Evolutionary conservation across 1,284 basidiomycete species (phyloP).

Genomic region (Rhodotorula sp.): DNA sequence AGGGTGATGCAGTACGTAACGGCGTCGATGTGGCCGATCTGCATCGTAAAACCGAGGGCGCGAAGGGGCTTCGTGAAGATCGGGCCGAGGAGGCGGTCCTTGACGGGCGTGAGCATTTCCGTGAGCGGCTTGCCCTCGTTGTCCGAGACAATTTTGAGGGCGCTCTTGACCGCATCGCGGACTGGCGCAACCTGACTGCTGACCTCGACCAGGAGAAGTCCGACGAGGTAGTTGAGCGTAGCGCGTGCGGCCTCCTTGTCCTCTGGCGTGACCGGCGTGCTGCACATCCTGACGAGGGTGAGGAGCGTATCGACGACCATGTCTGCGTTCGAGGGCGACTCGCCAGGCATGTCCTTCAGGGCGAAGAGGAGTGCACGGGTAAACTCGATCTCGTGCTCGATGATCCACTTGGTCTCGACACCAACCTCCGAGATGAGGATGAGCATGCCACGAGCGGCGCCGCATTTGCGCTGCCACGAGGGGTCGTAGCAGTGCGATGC

Average conservation of each 20-base stretch:
- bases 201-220: slow-evolving; percentile 86
- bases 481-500: slow-evolving; percentile 82
- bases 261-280: slow-evolving; percentile 46
- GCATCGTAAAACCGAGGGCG: slow-evolving; percentile 90
- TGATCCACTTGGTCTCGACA: slow-evolving; percentile 70
- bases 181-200: slow-evolving; percentile 84
- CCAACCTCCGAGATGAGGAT: slow-evolving; percentile 70
- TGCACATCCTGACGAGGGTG: slow-evolving; percentile 71
- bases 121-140: slow-evolving; percentile 69
- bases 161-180: slow-evolving; percentile 77
- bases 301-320: slow-evolving; percentile 76
- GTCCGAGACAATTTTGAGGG: slow-evolving; percentile 75
- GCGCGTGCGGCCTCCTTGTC: slow-evolving; percentile 44
- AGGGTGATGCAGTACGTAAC: slow-evolving; percentile 74
- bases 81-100: slow-evolving; percentile 79
- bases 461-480: slow-evolving; percentile 79
- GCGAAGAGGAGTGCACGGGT: slow-evolving; percentile 88
- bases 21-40: slow-evolving; percentile 98
- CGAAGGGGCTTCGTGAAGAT: slow-evolving; percentile 97
- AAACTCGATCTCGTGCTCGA: slow-evolving; percentile 86
- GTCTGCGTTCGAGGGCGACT: slow-evolving; percentile 78
- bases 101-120: slow-evolving; percentile 78
- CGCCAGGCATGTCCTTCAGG: slow-evolving; percentile 91
- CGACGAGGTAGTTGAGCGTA: slow-evolving; percentile 59
- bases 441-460: slow-evolving; percentile 78